Percentiles rank a stretch among this genome's conserved stretches.
Evolutionary conservation across 768 basidiomycete species (phyloP).

Genomic region (Vararia minispora): DNA sequence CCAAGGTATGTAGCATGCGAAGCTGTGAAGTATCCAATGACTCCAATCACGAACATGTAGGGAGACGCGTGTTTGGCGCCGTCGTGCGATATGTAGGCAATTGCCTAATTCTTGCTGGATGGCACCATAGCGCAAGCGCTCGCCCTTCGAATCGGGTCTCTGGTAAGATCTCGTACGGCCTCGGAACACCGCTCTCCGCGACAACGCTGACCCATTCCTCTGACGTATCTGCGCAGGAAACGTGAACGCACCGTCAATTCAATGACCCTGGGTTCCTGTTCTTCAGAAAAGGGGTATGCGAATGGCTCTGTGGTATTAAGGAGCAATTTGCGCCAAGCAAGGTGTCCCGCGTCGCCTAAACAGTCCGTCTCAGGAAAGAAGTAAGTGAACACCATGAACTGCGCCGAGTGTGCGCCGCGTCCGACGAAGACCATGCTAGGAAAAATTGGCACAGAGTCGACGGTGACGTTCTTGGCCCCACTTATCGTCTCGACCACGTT

Average conservation of each 20-base stretch:
- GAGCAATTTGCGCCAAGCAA: conserved; percentile 51
- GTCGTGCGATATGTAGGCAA: too few relatives aligned
- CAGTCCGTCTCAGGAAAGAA: conserved; percentile 74
- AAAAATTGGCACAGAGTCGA: conserved; percentile 55
- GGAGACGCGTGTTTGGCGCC: too few relatives aligned
- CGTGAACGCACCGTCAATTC: conserved; percentile 30
- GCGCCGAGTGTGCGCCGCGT: conserved; percentile 50
- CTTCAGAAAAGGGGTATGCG: conserved; percentile 26
- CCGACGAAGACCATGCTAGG: conserved; percentile 73
- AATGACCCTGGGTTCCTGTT: conserved; percentile 32
- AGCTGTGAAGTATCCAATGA: too few relatives aligned
- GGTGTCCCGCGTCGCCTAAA: conserved; percentile 47
- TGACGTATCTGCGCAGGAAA: too few relatives aligned
- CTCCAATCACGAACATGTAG: too few relatives aligned
- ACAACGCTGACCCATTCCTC: too few relatives aligned
- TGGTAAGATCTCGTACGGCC: too few relatives aligned
- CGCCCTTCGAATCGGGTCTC: too few relatives aligned
- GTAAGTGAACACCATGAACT: conserved; percentile 69
- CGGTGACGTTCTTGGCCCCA: conserved; percentile 37
- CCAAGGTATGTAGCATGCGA: conserved; percentile 17
- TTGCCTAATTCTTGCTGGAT: too few relatives aligned
- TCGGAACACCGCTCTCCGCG: too few relatives aligned
- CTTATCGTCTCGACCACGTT: conserved; percentile 53
- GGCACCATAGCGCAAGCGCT: too few relatives aligned
- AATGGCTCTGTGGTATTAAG: conserved; percentile 27